A percentile compares a stretch with the other conserved stretches of the same genome.
These are phyloP conservation scores for Chiua virens DNA, from an alignment of 768 basidiomycete species.

Conservation along the genomic window DNA sequence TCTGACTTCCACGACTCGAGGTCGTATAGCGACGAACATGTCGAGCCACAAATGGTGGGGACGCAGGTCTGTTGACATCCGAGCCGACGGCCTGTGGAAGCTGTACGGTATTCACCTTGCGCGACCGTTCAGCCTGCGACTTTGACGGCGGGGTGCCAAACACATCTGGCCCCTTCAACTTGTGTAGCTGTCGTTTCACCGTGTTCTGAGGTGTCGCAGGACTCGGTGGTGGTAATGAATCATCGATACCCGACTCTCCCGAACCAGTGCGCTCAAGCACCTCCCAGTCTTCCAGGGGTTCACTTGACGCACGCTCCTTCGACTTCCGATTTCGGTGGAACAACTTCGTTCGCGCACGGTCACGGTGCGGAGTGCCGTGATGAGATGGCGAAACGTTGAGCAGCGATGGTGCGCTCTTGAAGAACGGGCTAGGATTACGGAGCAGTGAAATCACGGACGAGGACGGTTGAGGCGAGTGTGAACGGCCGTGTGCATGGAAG, in stretches of 20 bases:
- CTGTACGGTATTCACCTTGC: constrained; percentile 27
- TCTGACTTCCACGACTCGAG: constrained; percentile 32
- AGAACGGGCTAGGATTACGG: constrained; percentile 35
- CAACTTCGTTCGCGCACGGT: constrained; percentile 31
- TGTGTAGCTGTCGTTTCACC: constrained; percentile 15
- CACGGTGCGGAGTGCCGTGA: constrained; percentile 29
- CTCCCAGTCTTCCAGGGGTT: constrained; percentile 35
- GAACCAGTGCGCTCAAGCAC: constrained; percentile 30
- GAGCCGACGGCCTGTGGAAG: constrained; percentile 16
- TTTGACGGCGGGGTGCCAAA: constrained; percentile 14
- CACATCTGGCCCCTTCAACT: constrained; percentile 7
- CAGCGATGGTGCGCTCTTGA: constrained; percentile 34
- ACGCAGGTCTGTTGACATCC: constrained; percentile 27
- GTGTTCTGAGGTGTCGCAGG: constrained; percentile 22
- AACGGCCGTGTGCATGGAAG: constrained; percentile 25
- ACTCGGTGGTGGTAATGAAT: constrained; percentile 17
- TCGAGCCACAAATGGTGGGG: constrained; percentile 33
- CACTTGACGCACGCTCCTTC: constrained; percentile 34
- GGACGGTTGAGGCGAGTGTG: constrained; percentile 34
- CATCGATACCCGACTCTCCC: constrained; percentile 25
- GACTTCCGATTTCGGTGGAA: constrained; percentile 36
- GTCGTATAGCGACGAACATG: constrained; percentile 35
- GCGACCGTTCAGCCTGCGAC: constrained; percentile 13
- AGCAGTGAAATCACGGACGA: constrained; percentile 35
- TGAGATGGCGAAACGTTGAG: constrained; percentile 32